Base-by-base conservation (phyloP, 768 basidiomycete species). In the Tylopilus subfusipes region DNA sequence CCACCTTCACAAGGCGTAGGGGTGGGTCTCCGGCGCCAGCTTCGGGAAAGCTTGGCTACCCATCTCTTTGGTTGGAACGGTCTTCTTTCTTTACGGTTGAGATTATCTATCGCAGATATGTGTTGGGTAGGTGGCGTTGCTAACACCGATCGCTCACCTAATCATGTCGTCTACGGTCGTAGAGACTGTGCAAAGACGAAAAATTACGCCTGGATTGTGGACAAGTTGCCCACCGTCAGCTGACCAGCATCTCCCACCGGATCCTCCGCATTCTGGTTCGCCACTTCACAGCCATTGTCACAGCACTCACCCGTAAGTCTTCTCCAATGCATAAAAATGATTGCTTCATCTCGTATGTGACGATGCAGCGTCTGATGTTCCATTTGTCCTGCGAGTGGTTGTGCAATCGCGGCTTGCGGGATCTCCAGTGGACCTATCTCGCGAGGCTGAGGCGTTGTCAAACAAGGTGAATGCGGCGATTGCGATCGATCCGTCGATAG, bases 21-120 rank as follows among this genome's bases (percentile, higher is more conserved):
- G n/a, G 56, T 60, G 22, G 76, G 75, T 8, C 57, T 82, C 8
- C 76, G 75, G 22, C 53, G 54, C 22, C 75, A 74, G n/a, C 78
- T 88, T 55, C 72, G 79, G 42, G 67, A 66, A 16, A 83, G 84
- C 56, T 63, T 90, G 18, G 61, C 72, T 1, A 74, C 72, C 10
- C 80, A 86, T 63, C 68, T 90, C 14, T 89, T 82, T 63, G 87
- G 88, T 2, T 83, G 78, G 75, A 76, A 82, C 48, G 66, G 67
- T 44, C 63, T 87, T 22, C 65, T 82, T 38, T 75, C 75, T 1
- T 69, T 84, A 31, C 77, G 86, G 46, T 75, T 87, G 75, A 72
- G 79, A 40, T 73, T 88, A 50, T 74, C 80, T 9, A 53, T 76
- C 14, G 69, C 78, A 4, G 72, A 71, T 55, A 73, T 72, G 54